Evolutionary conservation across 163 green algal species (phyloP).

Genomic region (Chloromonas sp.): DNA sequence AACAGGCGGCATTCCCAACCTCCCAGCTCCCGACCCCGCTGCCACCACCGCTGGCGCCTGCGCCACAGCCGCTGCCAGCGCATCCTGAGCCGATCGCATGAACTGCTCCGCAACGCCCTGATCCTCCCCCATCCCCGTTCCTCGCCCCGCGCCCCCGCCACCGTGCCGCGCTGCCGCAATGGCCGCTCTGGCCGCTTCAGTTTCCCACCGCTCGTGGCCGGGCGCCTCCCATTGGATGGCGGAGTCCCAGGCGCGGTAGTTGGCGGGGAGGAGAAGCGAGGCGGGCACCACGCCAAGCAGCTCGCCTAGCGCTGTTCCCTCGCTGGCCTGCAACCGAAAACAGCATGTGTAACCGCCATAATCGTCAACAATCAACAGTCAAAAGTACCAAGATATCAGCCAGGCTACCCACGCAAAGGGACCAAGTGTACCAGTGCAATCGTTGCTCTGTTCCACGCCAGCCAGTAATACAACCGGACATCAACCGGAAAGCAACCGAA

Average conservation of each 20-base stretch:
- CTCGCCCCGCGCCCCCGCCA: no score
- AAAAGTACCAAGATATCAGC: no score
- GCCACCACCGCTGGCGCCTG: neutral
- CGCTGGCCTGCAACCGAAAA: neutral
- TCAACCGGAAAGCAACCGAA: no score
- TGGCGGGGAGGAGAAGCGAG: neutral
- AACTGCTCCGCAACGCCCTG: neutral
- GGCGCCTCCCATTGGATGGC: neutral
- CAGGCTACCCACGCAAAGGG: no score
- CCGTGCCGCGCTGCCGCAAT: no score
- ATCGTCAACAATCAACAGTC: no score
- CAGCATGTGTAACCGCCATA: neutral
- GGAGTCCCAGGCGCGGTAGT: neutral
- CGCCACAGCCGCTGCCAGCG: neutral
- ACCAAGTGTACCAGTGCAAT: neutral
- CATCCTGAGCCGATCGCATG: neutral
- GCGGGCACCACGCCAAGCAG: neutral
- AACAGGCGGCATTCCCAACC: no score
- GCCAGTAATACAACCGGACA: no score
- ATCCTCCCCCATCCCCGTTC: no score
- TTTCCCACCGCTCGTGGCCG: no score
- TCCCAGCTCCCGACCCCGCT: neutral
- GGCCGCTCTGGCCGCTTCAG: no score
- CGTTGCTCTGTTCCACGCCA: no score
- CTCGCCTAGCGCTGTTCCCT: neutral